Conservation (phyloP, 768 basidiomycete species). For the Leucocoprinus birnbaumii region DNA sequence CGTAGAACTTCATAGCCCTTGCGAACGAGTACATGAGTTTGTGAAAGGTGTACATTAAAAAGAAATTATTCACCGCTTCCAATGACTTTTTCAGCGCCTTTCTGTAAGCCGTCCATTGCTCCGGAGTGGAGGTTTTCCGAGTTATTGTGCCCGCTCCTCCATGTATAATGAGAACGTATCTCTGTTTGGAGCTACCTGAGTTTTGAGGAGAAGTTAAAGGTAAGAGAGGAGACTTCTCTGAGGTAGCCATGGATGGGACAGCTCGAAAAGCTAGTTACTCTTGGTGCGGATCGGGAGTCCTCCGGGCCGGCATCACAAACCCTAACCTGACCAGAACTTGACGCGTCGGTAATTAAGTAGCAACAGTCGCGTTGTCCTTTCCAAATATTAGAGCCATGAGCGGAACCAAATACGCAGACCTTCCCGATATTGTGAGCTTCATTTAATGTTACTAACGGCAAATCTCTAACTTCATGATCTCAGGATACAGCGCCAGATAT, state of each 20-base stretch:
- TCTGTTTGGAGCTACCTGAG: neutral
- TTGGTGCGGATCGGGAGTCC: too few relatives aligned
- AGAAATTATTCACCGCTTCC: slow-evolving; percentile 29
- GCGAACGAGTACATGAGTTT: neutral
- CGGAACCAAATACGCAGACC: slow-evolving; percentile 76
- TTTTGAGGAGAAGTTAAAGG: neutral
- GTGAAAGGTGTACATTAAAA: neutral
- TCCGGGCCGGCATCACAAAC: neutral
- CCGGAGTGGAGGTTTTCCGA: slow-evolving; percentile 52
- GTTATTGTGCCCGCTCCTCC: slow-evolving; percentile 78
- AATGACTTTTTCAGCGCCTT: slow-evolving; percentile 53
- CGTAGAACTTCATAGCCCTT: slow-evolving; percentile 62
- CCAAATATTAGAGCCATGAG: slow-evolving; percentile 40
- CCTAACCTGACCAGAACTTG: neutral
- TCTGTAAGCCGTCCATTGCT: slow-evolving; percentile 57
- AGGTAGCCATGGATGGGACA: neutral
- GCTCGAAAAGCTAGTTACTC: neutral
- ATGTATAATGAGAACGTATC: slow-evolving; percentile 63
- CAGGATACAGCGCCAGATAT: slow-evolving; percentile 91
- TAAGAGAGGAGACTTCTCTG: slow-evolving; percentile 5
- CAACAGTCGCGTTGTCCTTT: neutral
- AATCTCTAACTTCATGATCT: neutral
- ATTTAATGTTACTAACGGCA: slow-evolving; percentile 8
- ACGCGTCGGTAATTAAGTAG: neutral
- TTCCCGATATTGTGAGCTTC: slow-evolving; percentile 85